These are phyloP conservation scores for Trypanosoma scelopori DNA, from an alignment of 208 protist species.

Conservation along the genomic window DNA sequence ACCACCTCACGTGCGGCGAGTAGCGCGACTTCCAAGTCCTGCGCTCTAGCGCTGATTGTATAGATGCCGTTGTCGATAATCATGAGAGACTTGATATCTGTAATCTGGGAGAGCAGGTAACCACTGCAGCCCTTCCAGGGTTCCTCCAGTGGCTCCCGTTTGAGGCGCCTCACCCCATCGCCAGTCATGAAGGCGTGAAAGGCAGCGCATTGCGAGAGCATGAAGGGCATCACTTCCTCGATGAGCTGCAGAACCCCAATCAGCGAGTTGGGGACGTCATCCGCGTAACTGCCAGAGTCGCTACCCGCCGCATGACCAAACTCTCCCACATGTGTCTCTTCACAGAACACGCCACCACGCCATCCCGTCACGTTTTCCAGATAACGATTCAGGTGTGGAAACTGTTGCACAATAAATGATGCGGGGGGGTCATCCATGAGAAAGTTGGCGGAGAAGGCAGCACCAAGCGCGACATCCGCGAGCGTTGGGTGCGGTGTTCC, in stretches of 20 bases:
- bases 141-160: conserved; percentile 47
- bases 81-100: conserved; percentile 77
- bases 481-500: conserved; percentile 83
- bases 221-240: conserved; percentile 83
- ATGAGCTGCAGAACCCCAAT: conserved; percentile 56
- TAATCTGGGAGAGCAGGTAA: conserved; percentile 74
- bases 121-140: conserved; percentile 75
- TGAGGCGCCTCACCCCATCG: conserved; percentile 56
- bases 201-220: conserved; percentile 78
- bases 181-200: conserved; percentile 81
- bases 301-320: background rate
- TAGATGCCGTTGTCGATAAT: conserved; percentile 81
- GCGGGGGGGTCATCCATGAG: conserved; percentile 79
- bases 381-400: conserved; percentile 68
- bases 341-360: conserved; percentile 34
- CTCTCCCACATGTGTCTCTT: conserved; percentile 9
- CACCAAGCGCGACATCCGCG: conserved; percentile 76
- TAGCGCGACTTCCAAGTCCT: conserved; percentile 84
- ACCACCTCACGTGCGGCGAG: conserved; percentile 70
- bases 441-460: conserved; percentile 77
- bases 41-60: conserved; percentile 55
- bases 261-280: conserved; percentile 81
- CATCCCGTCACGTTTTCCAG: conserved; percentile 82
- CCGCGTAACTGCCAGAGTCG: conserved; percentile 36
- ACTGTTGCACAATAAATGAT: conserved; percentile 52